phyloP scores from a whole-genome alignment of 768 basidiomycete species.

The Amanita fuliginea region DNA sequence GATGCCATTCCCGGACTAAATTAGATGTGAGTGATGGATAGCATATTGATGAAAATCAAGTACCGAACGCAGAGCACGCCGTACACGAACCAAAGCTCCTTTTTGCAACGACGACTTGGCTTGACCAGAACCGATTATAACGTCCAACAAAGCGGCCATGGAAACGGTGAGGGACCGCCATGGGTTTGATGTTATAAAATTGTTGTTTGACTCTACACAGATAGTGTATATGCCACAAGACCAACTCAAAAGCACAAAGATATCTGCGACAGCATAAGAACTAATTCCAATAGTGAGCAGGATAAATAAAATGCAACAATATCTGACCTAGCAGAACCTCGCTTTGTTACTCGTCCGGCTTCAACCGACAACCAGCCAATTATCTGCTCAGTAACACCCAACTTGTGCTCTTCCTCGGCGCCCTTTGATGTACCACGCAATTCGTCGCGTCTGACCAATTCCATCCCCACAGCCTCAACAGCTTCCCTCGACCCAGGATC shows the following conservation, averaged over 20 bases:
- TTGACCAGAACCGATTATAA: constrained; percentile 38
- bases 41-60: constrained; percentile 13
- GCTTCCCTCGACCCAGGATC: constrained; percentile 63
- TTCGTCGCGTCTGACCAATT: constrained; percentile 55
- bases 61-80: constrained; percentile 62
- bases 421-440: constrained; percentile 29
- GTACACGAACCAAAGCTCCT: constrained; percentile 45
- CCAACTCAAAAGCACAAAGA: constrained; percentile 69
- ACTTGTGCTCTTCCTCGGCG: constrained; percentile 28
- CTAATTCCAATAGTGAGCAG: constrained; percentile 15
- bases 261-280: constrained; percentile 45
- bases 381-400: constrained; percentile 60
- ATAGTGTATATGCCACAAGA: constrained; percentile 48
- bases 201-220: constrained; percentile 31
- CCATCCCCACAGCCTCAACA: constrained; percentile 55
- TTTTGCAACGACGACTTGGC: constrained; percentile 51
- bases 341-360: constrained; percentile 44
- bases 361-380: constrained; percentile 70
- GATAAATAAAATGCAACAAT: background rate
- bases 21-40: background rate
- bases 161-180: constrained; percentile 45
- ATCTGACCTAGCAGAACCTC: constrained; percentile 43
- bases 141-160: constrained; percentile 52
- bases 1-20: constrained; percentile 32
- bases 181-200: constrained; percentile 33